Evolutionary conservation across 495 filamentous ascomycete species (phyloP).

Genomic region (Ramalina intermedia): DNA sequence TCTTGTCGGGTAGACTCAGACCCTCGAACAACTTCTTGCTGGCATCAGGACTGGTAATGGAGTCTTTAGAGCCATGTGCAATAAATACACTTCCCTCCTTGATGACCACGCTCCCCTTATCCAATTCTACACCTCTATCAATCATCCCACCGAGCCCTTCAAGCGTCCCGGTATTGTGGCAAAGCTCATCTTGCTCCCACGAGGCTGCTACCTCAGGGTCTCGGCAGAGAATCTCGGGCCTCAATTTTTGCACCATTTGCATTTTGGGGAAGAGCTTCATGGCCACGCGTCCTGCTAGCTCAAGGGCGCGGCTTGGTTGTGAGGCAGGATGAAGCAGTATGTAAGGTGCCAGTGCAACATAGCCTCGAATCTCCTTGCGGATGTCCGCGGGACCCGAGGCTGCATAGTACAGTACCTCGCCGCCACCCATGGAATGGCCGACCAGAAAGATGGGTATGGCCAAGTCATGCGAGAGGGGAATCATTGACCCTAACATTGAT

Average conservation of each 20-base stretch:
- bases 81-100: conserved; percentile 19
- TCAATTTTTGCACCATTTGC: conserved; percentile 43
- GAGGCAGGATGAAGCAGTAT: conserved; percentile 48
- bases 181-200: conserved; percentile 46
- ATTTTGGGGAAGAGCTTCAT: conserved; percentile 45
- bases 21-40: conserved; percentile 46
- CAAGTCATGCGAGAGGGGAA: conserved; percentile 16
- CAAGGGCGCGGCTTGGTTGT: conserved; percentile 41
- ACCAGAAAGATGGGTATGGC: conserved; percentile 62
- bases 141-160: conserved; percentile 62
- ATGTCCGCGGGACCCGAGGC: conserved; percentile 25
- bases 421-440: conserved; percentile 80
- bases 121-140: conserved; percentile 43
- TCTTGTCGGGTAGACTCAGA: conserved; percentile 40
- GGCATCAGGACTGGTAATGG: conserved; percentile 44
- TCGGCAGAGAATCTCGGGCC: conserved; percentile 42
- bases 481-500: conserved; percentile 41
- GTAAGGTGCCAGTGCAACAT: conserved; percentile 54
- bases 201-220: conserved; percentile 43
- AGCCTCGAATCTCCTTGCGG: conserved; percentile 37
- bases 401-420: conserved; percentile 43
- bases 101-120: conserved; percentile 18
- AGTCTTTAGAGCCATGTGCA: conserved; percentile 36
- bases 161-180: conserved; percentile 67
- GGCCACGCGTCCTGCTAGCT: conserved; percentile 48